These are phyloP conservation scores for Lumnitzera littorea DNA, from an alignment of 345 rosid species.

Conservation along the genomic window DNA sequence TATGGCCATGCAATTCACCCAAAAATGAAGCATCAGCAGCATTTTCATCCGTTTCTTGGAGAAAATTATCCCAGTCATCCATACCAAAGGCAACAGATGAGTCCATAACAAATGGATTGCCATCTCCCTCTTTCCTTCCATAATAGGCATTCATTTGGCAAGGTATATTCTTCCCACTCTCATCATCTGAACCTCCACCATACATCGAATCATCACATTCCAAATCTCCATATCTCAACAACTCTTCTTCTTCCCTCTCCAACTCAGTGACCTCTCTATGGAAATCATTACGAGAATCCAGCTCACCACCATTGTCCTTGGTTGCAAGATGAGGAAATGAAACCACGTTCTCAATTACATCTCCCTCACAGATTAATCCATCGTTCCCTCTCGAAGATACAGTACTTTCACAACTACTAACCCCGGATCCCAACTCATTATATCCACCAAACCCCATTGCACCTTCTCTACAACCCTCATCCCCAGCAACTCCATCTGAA, in stretches of 20 bases:
- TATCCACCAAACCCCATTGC: slow-evolving; percentile 1
- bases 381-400: background rate
- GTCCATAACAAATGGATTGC: slow-evolving; percentile 57
- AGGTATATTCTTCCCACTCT: slow-evolving; percentile 20
- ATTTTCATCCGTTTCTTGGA: slow-evolving; percentile 44
- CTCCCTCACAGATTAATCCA: background rate
- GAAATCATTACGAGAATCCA: slow-evolving; percentile 16
- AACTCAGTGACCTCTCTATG: slow-evolving; percentile 13
- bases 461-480: slow-evolving; percentile 9
- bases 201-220: slow-evolving; percentile 64
- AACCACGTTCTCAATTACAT: slow-evolving; percentile 13
- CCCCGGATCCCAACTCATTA: background rate
- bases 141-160: slow-evolving; percentile 14
- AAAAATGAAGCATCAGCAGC: slow-evolving; percentile 27
- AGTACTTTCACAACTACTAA: no score
- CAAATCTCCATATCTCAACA: slow-evolving; percentile 34
- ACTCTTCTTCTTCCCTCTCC: slow-evolving; percentile 27
- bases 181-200: slow-evolving; percentile 44
- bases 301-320: slow-evolving; percentile 14
- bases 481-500: background rate
- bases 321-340: slow-evolving; percentile 9
- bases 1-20: slow-evolving; percentile 20
- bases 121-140: slow-evolving; percentile 23
- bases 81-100: slow-evolving; percentile 85
- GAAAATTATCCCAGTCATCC: slow-evolving; percentile 87